Evolutionary conservation across 2,329 filamentous ascomycete species (phyloP).

Genomic region (Leptographium wingfieldii): DNA sequence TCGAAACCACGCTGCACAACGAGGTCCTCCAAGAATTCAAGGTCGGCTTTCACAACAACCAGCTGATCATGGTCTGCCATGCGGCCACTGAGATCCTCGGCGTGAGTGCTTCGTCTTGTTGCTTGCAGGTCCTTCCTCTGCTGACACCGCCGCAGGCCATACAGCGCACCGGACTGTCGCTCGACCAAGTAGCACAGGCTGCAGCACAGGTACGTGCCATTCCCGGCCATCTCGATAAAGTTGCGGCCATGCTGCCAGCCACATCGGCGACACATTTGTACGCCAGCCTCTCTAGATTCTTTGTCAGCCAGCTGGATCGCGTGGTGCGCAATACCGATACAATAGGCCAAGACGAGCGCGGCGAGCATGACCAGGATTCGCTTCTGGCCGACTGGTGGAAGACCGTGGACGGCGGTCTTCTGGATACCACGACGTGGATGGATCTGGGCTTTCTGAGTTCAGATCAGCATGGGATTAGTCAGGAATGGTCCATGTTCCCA

Average conservation of each 20-base stretch:
- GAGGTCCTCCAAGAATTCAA: constrained; percentile 9
- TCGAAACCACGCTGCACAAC: constrained; percentile 12
- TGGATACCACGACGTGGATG: constrained; percentile 12
- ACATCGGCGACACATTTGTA: constrained; percentile 11
- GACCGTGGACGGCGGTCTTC: constrained; percentile 9
- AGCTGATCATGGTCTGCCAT: constrained; percentile 17
- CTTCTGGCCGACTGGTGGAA: constrained; percentile 12
- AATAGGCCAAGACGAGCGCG: constrained; percentile 2
- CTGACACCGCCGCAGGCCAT: constrained; percentile 3
- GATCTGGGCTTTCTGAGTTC: constrained; percentile 12
- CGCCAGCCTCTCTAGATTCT: constrained; percentile 10
- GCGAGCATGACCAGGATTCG: constrained; percentile 9
- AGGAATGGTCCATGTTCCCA: constrained; percentile 1
- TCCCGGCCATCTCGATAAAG: constrained; percentile 10
- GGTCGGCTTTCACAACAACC: constrained; percentile 16
- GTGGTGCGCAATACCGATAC: constrained; percentile 9
- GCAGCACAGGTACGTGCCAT: constrained; percentile 9
- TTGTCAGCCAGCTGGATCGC: constrained; percentile 11
- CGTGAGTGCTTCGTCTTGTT: background rate
- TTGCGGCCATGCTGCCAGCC: constrained; percentile 10
- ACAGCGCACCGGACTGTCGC: constrained; percentile 9
- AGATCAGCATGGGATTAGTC: constrained; percentile 6
- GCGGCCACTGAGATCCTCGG: constrained; percentile 14
- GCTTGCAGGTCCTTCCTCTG: background rate
- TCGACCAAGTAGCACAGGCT: constrained; percentile 7